Evolutionary conservation across 495 filamentous ascomycete species (phyloP), one percentile per base, ranked within the genome.

Genomic region (Podospora bellae-mahoneyi): DNA sequence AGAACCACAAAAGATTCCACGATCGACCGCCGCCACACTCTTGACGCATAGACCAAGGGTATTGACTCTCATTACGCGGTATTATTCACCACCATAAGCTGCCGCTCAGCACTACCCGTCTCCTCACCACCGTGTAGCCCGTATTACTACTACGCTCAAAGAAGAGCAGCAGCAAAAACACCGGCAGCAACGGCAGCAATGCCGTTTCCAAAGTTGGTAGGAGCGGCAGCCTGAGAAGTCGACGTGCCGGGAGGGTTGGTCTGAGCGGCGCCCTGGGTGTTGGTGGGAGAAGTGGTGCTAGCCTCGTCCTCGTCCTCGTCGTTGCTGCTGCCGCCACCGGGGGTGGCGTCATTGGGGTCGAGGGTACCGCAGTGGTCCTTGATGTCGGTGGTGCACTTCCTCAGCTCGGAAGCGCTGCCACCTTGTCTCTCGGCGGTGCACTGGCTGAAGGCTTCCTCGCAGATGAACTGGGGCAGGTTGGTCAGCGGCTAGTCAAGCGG

Each of bases 321-420:
- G 6, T 55, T 30, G 34, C 23, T 32, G 18, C 48, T 53, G 62
- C 7, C 32, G 62, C 7, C 44, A 32, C 44, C 26, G 56, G 28
- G 20, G 53, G 71, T 16, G 57, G 72, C 75, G 66, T 76, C 73
- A 64, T 58, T 55, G 54, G 78, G 74, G 65, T 78, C 72, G 28
- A 75, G 66, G 26, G 69, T 78, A 61, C 76, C 78, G 70, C 78
- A 80, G 32, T 75, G 70, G 67, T 64, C 64, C 61, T 71, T 39
- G 71, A 80, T 80, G 58, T 74, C 69, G 57, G 23, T 72, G 63
- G 66, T 74, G 78, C 78, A 80, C 64, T 74, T 71, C 64, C 73
- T 71, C 19, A 64, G 60, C 74, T 80, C 78, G 48, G 30, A 69
- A 23, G 16, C 55, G 15, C 68, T 61, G 70, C 74, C 71, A 66